Base-by-base conservation (phyloP, 345 rosid species). In the Eucalyptus pauciflora region DNA sequence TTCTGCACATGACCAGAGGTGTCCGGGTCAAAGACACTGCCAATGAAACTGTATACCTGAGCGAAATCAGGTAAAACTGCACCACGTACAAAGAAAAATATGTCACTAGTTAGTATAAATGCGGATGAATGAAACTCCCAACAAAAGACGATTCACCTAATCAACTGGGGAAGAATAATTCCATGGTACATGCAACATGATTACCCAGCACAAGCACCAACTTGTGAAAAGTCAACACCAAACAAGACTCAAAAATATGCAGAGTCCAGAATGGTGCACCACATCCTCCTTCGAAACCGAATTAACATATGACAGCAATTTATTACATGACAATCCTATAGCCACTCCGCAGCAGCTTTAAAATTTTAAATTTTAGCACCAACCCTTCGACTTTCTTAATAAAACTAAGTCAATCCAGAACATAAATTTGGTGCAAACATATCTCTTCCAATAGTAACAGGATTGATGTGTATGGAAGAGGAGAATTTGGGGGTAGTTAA, bases 41-140 rank as follows among this genome's bases (percentile, higher is more conserved):
- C 99, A 79, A 97, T 94, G 93, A 96, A 96, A 91, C 91, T 69
- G 92, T 97, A 97, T 37, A 97, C 99, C 94, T 96, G 97, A 67
- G 92, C 93, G 89, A 96, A 96, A 93, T 96, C 98, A 8, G 99
- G 98, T 79, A 95, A 93, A 89, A 97, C 98, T 97, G 98, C 91
- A 90, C 50, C 88, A 85, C 88, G 43, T 41, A 64, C n/a, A 89
- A 20, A 8, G 29, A 60, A 37, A 50, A 4, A 67, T 29, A 69
- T 24, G 85, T 64, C 4, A 33, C 25, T n/a, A 71, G 88, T 22
- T 20, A 43, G 87, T 13, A 56, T 45, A 54, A 46, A 41, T 43
- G 81, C 48, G 6, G 45, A 46, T 31, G 43, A 60, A 17, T 69
- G 29, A 51, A 87, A 87, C 86, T 48, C 52, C 49, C 48, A 76